phyloP scores from a whole-genome alignment of 257 asterid genomes.

The Paulownia fortunei region DNA sequence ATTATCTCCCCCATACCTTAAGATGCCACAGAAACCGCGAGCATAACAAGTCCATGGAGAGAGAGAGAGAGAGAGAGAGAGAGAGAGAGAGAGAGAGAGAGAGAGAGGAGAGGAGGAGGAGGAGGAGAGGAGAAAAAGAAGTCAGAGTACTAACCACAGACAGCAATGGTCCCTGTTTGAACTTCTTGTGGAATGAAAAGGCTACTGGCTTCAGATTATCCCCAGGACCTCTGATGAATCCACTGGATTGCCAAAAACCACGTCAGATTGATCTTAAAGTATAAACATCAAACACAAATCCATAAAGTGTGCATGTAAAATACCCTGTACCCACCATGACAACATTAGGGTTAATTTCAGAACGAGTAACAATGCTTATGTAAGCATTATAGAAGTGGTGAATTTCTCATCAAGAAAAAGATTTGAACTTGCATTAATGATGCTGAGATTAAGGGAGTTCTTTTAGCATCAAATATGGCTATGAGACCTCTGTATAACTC shows the following conservation, averaged over 20 bases:
- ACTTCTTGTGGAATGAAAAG: constrained; percentile 82
- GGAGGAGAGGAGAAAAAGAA: no score
- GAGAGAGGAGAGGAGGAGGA: no score
- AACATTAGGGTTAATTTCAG: no score
- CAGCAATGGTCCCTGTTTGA: constrained; percentile 94
- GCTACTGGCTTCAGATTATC: constrained; percentile 86
- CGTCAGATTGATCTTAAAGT: constrained; percentile 10
- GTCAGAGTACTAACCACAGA: constrained; percentile 76
- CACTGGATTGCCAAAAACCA: constrained; percentile 55
- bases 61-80: no score
- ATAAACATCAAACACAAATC: constrained; percentile 7
- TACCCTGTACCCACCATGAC: no score
- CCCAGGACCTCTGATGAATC: constrained; percentile 97
- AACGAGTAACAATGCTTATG: not conserved
- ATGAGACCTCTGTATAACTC: constrained; percentile 83
- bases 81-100: no score
- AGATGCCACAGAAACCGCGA: no score
- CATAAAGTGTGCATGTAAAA: not conserved
- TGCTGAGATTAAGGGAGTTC: constrained; percentile 81
- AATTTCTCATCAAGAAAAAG: constrained; percentile 9
- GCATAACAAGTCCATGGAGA: no score
- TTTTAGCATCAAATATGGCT: constrained; percentile 89
- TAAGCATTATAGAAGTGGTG: not conserved
- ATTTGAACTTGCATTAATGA: constrained; percentile 75
- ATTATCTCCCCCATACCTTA: no score